A percentile compares a stretch with the other conserved stretches of the same genome.
Evolutionary conservation across 2,329 filamentous ascomycete species (phyloP).

Genomic region (Fusarium sp.): DNA sequence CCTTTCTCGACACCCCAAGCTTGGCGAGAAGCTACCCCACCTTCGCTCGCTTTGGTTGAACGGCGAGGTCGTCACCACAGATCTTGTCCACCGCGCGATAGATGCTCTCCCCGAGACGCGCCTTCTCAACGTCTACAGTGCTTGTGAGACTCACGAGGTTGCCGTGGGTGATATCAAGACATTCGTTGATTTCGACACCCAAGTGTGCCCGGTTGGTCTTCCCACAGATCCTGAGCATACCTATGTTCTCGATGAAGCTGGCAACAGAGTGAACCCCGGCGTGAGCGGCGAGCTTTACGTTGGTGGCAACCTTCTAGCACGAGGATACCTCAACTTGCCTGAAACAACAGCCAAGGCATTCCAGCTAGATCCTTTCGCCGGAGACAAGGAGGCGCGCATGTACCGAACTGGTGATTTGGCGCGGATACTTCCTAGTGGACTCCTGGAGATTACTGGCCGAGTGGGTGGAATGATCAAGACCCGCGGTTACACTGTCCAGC

Average conservation of each 20-base stretch:
- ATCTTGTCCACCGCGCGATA: conserved; percentile 76
- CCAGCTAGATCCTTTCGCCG: conserved; percentile 72
- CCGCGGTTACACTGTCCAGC: conserved; percentile 82
- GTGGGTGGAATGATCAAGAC: conserved; percentile 86
- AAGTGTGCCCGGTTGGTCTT: conserved; percentile 80
- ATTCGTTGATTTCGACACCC: conserved; percentile 72
- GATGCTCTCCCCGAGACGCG: conserved; percentile 76
- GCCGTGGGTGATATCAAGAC: conserved; percentile 80
- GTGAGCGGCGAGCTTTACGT: conserved; percentile 79
- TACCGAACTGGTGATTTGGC: conserved; percentile 81
- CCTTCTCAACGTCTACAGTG: conserved; percentile 84
- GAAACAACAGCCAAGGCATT: conserved; percentile 83
- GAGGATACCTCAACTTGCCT: conserved; percentile 83
- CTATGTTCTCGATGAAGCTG: conserved; percentile 79
- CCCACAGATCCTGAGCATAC: conserved; percentile 75
- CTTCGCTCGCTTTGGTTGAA: conserved; percentile 83
- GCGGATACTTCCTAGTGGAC: conserved; percentile 73
- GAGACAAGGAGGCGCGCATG: conserved; percentile 72
- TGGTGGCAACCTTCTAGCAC: conserved; percentile 78
- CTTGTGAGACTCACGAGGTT: conserved; percentile 85
- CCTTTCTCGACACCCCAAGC: conserved; percentile 74
- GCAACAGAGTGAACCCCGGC: conserved; percentile 72
- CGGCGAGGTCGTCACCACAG: conserved; percentile 84
- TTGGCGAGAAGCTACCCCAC: conserved; percentile 72
- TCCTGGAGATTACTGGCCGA: conserved; percentile 80